phyloP scores from a whole-genome alignment of 2,329 filamentous ascomycete genomes.

The Zalaria obscura region DNA sequence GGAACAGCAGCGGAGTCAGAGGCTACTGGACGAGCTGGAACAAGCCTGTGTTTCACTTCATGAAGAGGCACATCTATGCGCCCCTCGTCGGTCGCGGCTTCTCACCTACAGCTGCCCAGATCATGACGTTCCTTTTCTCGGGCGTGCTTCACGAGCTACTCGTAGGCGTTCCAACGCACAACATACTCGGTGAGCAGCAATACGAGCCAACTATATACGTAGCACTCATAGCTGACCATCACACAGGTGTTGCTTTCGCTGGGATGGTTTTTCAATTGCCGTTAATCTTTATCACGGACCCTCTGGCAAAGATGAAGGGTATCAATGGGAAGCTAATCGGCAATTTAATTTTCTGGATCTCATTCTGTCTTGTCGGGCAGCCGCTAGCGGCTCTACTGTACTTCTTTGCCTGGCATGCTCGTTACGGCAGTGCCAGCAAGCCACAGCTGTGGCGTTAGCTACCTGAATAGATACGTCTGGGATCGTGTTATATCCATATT shows the following conservation, averaged over 20 bases:
- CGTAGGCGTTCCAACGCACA: conserved; percentile 89
- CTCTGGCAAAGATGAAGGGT: conserved; percentile 64
- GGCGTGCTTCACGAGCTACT: conserved; percentile 83
- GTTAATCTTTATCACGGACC: conserved; percentile 66
- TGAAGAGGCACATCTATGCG: conserved; percentile 85
- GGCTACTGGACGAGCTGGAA: conserved; percentile 96
- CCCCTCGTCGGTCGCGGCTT: conserved; percentile 78
- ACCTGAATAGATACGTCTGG: neutral
- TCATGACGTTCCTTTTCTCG: conserved; percentile 76
- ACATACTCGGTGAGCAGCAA: conserved; percentile 56
- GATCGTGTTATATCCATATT: too few relatives aligned
- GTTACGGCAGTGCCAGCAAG: conserved; percentile 50
- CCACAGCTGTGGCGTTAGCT: conserved; percentile 5
- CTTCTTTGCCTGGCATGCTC: conserved; percentile 97
- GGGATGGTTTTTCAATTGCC: conserved; percentile 93
- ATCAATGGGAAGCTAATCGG: conserved; percentile 67
- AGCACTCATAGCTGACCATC: conserved; percentile 6
- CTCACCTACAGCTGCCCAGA: conserved; percentile 54
- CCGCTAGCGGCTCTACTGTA: conserved; percentile 85
- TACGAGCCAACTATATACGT: neutral
- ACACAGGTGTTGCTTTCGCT: conserved; percentile 69
- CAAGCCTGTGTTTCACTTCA: conserved; percentile 92
- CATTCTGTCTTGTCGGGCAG: conserved; percentile 90
- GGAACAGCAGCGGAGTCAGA: conserved; percentile 79
- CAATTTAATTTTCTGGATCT: conserved; percentile 92